Base-by-base conservation (phyloP, 306 rosid genomes). In the Rosa lucieae region DNA sequence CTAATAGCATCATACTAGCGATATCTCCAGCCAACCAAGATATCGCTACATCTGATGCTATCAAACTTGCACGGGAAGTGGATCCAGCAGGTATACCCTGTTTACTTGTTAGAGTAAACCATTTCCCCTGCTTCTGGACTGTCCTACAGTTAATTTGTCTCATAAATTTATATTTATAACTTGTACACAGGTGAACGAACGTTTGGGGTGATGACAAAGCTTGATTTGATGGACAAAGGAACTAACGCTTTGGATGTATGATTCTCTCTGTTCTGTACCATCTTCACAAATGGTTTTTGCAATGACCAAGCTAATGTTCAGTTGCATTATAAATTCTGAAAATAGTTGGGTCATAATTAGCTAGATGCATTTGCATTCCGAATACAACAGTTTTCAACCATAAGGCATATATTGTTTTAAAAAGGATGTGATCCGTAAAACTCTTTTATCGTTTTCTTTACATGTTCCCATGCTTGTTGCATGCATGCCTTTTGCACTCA, bases 141-240 rank as follows among this genome's bases (percentile, higher is more conserved):
- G 35, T 69, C 63, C 13, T 77, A 11, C 26, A 23, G 42, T 80
- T 56, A 15, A 17, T 53, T 67, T 37, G 11, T 46, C n/a, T 1
- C 82, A 78, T 65, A 53, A 20, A 77, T 72, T 44, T 29, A 37
- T 80, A 43, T 56, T 81, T 70, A 63, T 79, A 68, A 87, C 74
- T 78, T 70, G 67, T 37, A 63, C 26, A 67, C 75, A 93, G 98
- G 97, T 74, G 95, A 93, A 32, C 81, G 98, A 43, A 93, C 98
- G 67, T 93, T 93, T 89, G 98, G 98, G 55, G 98, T 93, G 78
- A 76, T 93, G 89, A 93, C 98, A 58, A 93, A 93, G 87, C 88
- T 93, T 74, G 98, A 93, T 87, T 89, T 93, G 89, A 93, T 93
- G 98, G 98, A 93, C 88, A 93, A 93, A 84, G 98, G 98, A 88